Percentiles rank a stretch among this genome's conserved stretches.
Conservation (phyloP, 345 rosid species). For the Brassica nigra region DNA sequence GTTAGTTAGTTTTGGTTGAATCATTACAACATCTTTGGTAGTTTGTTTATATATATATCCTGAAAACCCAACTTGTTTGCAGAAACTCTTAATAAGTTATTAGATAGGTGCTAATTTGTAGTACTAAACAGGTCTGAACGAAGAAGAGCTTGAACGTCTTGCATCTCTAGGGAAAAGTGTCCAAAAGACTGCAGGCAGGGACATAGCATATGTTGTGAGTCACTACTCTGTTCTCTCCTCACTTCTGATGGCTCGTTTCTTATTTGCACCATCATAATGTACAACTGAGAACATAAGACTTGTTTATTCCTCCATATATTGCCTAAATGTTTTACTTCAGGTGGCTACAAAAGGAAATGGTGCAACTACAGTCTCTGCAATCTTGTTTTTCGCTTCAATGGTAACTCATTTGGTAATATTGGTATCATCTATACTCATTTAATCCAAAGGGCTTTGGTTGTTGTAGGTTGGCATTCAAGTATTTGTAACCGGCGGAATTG, state of each 20-base stretch:
- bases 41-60: neutral
- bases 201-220: conserved; percentile 87
- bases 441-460: neutral
- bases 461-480: too few relatives aligned
- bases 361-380: conserved; percentile 90
- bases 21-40: neutral
- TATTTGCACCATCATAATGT: conserved; percentile 2
- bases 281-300: neutral
- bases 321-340: conserved; percentile 35
- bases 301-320: neutral
- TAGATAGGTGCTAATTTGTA: conserved; percentile 26
- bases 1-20: neutral
- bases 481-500: too few relatives aligned
- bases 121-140: conserved; percentile 46
- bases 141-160: too few relatives aligned
- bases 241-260: neutral
- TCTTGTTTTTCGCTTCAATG: conserved; percentile 85
- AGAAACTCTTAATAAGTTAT: too few relatives aligned
- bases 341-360: conserved; percentile 77
- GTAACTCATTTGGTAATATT: conserved; percentile 33
- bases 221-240: neutral
- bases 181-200: conserved; percentile 36
- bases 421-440: neutral
- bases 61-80: neutral
- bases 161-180: too few relatives aligned